phyloP scores from a whole-genome alignment of 2,329 filamentous ascomycete genomes.

The Cordyceps cicadae region DNA sequence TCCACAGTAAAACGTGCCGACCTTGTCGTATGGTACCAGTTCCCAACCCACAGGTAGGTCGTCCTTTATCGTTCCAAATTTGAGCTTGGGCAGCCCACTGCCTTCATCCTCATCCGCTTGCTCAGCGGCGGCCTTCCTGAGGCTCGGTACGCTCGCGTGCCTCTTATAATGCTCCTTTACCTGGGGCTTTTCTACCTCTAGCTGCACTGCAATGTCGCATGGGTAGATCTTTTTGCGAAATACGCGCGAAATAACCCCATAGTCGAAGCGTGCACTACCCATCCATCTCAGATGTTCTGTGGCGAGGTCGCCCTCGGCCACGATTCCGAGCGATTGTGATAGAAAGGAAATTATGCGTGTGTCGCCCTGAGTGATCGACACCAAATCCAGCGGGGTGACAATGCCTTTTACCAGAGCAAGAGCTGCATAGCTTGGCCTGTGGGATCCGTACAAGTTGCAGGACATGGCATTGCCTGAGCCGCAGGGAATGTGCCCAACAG shows the following conservation, averaged over 20 bases:
- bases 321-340: conserved; percentile 80
- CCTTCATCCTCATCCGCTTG: conserved; percentile 20
- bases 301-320: conserved; percentile 81
- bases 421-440: conserved; percentile 65
- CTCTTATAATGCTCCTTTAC: conserved; percentile 66
- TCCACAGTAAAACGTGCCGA: conserved; percentile 90
- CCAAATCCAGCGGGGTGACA: conserved; percentile 73
- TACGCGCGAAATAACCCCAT: conserved; percentile 71
- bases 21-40: conserved; percentile 60
- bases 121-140: conserved; percentile 13
- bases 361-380: conserved; percentile 77
- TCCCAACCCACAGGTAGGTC: conserved; percentile 72
- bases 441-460: conserved; percentile 78
- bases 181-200: conserved; percentile 66
- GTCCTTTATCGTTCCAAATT: conserved; percentile 73
- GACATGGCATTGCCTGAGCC: conserved; percentile 93
- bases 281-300: conserved; percentile 93
- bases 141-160: conserved; percentile 29
- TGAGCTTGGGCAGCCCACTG: conserved; percentile 59
- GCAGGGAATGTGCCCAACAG: conserved; percentile 81
- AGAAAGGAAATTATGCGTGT: conserved; percentile 75
- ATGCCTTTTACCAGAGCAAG: conserved; percentile 81
- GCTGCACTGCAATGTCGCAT: conserved; percentile 78
- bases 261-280: conserved; percentile 76
- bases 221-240: conserved; percentile 74